Evolutionary conservation across 2,329 filamentous ascomycete species (phyloP).

Genomic region (Ophiognomonia clavigignenti-juglandacearum): DNA sequence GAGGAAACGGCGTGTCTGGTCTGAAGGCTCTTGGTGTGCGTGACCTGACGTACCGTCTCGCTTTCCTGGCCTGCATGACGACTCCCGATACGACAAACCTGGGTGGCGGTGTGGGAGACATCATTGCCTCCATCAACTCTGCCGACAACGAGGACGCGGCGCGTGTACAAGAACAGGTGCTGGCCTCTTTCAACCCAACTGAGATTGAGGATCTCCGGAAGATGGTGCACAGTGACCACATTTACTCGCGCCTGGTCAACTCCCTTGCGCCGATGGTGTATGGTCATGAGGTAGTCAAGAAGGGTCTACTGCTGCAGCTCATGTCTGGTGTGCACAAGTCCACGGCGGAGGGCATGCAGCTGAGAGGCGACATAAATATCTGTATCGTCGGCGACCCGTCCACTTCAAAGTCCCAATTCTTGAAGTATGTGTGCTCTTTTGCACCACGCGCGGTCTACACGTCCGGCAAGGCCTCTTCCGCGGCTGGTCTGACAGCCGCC

Average conservation of each 20-base stretch:
- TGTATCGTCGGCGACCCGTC: constrained; percentile 97
- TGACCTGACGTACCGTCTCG: constrained; percentile 89
- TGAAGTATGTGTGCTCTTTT: constrained; percentile 97
- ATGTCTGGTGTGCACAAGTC: constrained; percentile 94
- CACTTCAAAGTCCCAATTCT: constrained; percentile 95
- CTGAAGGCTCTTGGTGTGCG: constrained; percentile 90
- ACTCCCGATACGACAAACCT: constrained; percentile 80
- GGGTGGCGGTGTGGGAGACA: constrained; percentile 77
- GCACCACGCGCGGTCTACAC: constrained; percentile 97
- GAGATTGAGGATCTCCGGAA: constrained; percentile 89
- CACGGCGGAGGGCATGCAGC: constrained; percentile 89
- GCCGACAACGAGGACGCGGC: constrained; percentile 68
- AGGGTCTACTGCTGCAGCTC: constrained; percentile 86
- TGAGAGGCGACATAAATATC: constrained; percentile 97
- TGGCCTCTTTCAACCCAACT: constrained; percentile 76
- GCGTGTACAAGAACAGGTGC: constrained; percentile 79
- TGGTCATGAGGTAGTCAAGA: constrained; percentile 96
- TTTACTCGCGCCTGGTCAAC: constrained; percentile 87
- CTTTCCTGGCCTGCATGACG: constrained; percentile 97
- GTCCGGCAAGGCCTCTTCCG: constrained; percentile 94
- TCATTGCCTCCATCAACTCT: constrained; percentile 78
- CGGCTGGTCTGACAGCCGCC: constrained; percentile 92
- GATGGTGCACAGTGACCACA: constrained; percentile 94
- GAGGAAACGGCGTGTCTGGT: constrained; percentile 79
- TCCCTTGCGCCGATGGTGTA: constrained; percentile 97